These are phyloP conservation scores for Hyphopichia burtonii DNA, from an alignment of 1,139 yeast species.

Conservation along the genomic window DNA sequence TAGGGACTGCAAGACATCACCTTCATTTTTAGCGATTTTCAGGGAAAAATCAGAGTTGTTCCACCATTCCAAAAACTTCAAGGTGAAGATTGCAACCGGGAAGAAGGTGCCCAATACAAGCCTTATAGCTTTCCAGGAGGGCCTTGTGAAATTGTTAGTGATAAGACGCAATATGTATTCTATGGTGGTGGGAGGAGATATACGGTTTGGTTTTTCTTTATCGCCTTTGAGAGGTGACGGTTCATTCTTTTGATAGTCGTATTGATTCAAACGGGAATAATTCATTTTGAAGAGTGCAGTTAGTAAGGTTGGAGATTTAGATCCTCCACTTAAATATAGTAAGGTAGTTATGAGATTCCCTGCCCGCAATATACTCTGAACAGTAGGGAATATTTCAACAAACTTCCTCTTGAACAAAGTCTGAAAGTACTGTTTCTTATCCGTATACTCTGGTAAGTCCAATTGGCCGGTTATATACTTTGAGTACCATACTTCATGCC, in stretches of 20 bases:
- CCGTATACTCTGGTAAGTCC: constrained; percentile 26
- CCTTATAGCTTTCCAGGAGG: constrained; percentile 39
- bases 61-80: constrained; percentile 97
- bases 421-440: constrained; percentile 27
- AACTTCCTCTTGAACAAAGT: constrained; percentile 44
- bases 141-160: constrained; percentile 32
- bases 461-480: constrained; percentile 52
- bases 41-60: constrained; percentile 72
- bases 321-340: constrained; percentile 64
- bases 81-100: constrained; percentile 80
- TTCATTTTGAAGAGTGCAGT: constrained; percentile 65
- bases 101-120: constrained; percentile 55
- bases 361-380: constrained; percentile 48
- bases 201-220: constrained; percentile 23
- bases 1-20: constrained; percentile 47
- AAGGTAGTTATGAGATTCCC: constrained; percentile 61
- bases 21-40: constrained; percentile 54
- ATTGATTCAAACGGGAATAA: constrained; percentile 65
- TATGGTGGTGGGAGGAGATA: constrained; percentile 54
- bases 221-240: constrained; percentile 15
- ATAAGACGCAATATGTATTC: constrained; percentile 38
- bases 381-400: constrained; percentile 59
- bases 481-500: constrained; percentile 66
- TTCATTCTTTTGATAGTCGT: constrained; percentile 58
- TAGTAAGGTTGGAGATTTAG: constrained; percentile 62